phyloP scores from a whole-genome alignment of 2,329 filamentous ascomycete species.

The Thyridium curvatum region DNA sequence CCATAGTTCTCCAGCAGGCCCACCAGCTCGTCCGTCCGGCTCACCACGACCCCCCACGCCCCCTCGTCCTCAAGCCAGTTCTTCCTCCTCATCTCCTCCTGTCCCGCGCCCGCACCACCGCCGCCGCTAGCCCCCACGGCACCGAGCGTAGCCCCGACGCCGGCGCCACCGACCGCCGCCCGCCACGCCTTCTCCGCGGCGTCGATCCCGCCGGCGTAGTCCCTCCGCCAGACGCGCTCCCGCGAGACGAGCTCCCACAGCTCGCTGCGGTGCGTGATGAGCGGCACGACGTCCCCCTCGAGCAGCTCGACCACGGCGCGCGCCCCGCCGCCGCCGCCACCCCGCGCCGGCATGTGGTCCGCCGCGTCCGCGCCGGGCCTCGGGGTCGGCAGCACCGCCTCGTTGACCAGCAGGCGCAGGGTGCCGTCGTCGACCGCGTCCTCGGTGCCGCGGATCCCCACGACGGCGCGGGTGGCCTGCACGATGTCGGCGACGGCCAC shows the following conservation, averaged over 20 bases:
- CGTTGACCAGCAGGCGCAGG: constrained; percentile 63
- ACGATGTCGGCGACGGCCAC: constrained; percentile 71
- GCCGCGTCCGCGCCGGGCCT: constrained; percentile 21
- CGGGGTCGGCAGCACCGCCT: constrained; percentile 49
- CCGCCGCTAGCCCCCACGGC: constrained; percentile 4
- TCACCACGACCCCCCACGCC: constrained; percentile 67
- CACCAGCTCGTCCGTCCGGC: constrained; percentile 74
- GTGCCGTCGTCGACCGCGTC: constrained; percentile 70
- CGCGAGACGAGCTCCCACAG: constrained; percentile 72
- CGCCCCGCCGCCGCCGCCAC: constrained; percentile 55
- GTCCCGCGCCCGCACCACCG: constrained; percentile 9
- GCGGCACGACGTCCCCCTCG: constrained; percentile 67
- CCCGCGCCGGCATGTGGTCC: constrained; percentile 42
- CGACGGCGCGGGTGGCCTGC: constrained; percentile 65
- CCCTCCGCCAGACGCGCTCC: constrained; percentile 66
- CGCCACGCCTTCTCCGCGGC: constrained; percentile 90
- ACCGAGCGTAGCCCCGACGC: constrained; percentile 20
- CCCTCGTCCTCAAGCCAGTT: constrained; percentile 52
- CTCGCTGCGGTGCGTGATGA: constrained; percentile 73
- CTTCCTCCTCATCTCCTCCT: constrained; percentile 30
- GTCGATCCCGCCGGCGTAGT: constrained; percentile 67
- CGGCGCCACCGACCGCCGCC: constrained; percentile 51
- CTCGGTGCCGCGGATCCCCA: constrained; percentile 74
- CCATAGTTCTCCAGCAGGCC: constrained; percentile 79
- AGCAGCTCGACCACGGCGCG: constrained; percentile 64